Conservation (phyloP, 2,329 filamentous ascomycete species). For the Cladophialophora immunda region DNA sequence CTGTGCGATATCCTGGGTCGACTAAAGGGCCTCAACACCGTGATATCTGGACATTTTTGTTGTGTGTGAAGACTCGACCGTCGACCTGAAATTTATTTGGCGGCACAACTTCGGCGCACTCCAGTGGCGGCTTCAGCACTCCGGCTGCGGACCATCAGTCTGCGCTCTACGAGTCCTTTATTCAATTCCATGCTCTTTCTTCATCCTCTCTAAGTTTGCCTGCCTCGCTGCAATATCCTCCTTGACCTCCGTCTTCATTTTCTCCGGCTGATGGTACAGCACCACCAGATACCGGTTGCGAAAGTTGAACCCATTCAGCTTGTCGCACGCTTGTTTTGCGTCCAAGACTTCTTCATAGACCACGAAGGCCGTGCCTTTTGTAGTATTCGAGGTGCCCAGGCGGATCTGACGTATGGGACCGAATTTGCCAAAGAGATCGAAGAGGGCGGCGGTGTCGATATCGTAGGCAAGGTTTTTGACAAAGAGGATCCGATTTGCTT, state of each 20-base stretch:
- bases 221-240: constrained; percentile 93
- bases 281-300: constrained; percentile 98
- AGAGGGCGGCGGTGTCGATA: constrained; percentile 96
- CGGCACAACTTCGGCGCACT: not conserved
- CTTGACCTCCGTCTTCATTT: constrained; percentile 80
- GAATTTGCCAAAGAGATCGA: constrained; percentile 98
- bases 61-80: constrained; percentile 1
- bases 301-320: constrained; percentile 99
- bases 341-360: constrained; percentile 99
- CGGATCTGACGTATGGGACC: constrained; percentile 97
- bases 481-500: constrained; percentile 99
- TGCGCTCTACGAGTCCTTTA: constrained; percentile 60
- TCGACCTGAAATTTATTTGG: not conserved
- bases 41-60: not conserved
- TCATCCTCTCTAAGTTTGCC: constrained; percentile 97
- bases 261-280: constrained; percentile 79
- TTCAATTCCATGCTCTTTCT: constrained; percentile 97
- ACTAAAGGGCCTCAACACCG: not conserved
- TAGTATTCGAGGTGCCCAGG: constrained; percentile 95
- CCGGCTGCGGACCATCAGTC: not conserved
- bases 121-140: not conserved
- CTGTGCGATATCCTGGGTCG: not conserved
- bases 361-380: constrained; percentile 98
- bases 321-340: constrained; percentile 98
- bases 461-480: constrained; percentile 99